Evolutionary conservation across 192 early-diverging fungal species (phyloP), one percentile per base, ranked within the genome.

Genomic region (Coemansia sp.): DNA sequence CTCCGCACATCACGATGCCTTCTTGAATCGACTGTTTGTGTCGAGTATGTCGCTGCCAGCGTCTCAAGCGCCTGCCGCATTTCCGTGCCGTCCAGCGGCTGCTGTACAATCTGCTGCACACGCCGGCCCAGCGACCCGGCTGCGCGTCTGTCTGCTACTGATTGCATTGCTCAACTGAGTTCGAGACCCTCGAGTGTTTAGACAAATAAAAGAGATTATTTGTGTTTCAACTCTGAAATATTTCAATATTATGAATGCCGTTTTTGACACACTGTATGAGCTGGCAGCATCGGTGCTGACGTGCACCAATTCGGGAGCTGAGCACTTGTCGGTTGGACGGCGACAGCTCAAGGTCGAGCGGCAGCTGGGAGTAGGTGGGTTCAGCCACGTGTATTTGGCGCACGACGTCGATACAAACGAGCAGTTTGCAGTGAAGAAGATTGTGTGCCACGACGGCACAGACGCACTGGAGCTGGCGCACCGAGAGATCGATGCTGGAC

Each of bases 331-430:
- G n/a, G 82, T 90, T 41, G 88, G 87, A 68, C 62, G 82, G 51
- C 69, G 83, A 16, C 74, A 75, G 20, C 89, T 87, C 69, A 82
- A 78, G 16, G 74, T 90, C 23, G 55, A 86, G 59, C 82, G 75
- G 37, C 67, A 85, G 7, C 72, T 92, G 22, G 90, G 90, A 27
- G 88, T 88, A 79, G 90, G 90, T 57, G 90, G 88, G 8, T 92
- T 90, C 73, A 87, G 88, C 37, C 83, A 83, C 56, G 90, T 92
- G 6, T 83, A 85, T 47, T 72, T 92, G 3, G 85, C 85, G 12
- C 74, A 87, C 54, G 85, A 88, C 51, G 59, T 66, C 4, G 78
- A 69, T 3, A 80, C 68, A 6, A 68, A 69, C 0, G 66, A 68
- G 37, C 68, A 83, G 18, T 86, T 75, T 63, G 90, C 90, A 5